Base-by-base conservation (phyloP, 371 early-diverging fungal species). In the Mortierella sp. region DNA sequence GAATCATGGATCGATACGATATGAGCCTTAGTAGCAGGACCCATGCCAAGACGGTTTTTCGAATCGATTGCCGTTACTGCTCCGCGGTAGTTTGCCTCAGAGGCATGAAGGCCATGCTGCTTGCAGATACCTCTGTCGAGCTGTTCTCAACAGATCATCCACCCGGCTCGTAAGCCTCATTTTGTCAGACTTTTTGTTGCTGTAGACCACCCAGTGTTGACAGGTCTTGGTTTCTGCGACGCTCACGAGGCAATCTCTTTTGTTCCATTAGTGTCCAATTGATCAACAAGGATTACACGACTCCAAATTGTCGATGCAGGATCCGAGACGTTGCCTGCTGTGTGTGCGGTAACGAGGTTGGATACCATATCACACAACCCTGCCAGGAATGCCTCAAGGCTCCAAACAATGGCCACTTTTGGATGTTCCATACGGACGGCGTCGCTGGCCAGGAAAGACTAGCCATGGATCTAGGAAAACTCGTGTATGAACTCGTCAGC, bases 391-490 rank as follows among this genome's bases (percentile, higher is more conserved):
- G 99, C 76, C 84, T 98, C 41, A 91, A 91, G 25, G 87, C 94
- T n/a, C 93, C 95, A 71, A 96, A 97, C 82, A 98, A 96, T 73
- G 98, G 98, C 1, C 98, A 98, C 76, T 94, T 96, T 72, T 97
- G 96, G 96, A 98, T 99, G 96, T 98, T 97, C 74, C 90, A 95
- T 62, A 90, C 91, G 0, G 96, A 92, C 39, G 90, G 88, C 12
- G 95, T 97, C 17, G 25, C 68, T 12, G 76, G 76, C 2, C 76
- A 76, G 54, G 76, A 68, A 24, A 56, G 76, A 14, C 50, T 68
- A 29, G 63, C 25, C 51, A 48, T 76, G 57, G 69, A 76, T 58
- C 69, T 76, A 1, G 54, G 47, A 1, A 68, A 68, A 28, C 54
- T 76, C 17, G 68, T 61, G 10, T 60, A 74, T 39, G 49, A 67